Base-by-base conservation (phyloP, 139 green algal genomes). In the Monoraphidium neglectum region DNA sequence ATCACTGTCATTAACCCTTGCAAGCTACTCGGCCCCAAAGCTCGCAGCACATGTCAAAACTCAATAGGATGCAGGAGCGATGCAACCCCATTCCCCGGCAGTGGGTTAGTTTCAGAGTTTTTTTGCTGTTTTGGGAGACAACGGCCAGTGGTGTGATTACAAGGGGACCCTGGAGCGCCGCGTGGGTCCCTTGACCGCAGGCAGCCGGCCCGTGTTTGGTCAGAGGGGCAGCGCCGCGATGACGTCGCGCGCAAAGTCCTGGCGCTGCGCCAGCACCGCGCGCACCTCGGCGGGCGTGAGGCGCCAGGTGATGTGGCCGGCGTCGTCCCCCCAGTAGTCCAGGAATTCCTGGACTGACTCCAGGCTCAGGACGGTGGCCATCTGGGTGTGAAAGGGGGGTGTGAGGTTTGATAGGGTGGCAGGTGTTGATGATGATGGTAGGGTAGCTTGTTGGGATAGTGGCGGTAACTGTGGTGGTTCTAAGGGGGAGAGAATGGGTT, bases 331-430 rank as follows among this genome's bases (percentile, higher is more conserved):
- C 91, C 92, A 97, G 78, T 94, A 94, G 40, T 98, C 94, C 23
- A 90, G 56, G 30, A 97, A 85, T 84, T 99, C 95, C 2, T 83
- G 75, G 21, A 92, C 83, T 21, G 79, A 84, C 82, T 99, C 94
- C 40, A 98, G 80, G 46, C 90, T 92, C 40, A 99, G 85, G 63
- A 99, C 66, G 5, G 90, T 94, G 18, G 92, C 92, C 79, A 96
- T 95, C 86, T 98, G 93, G 59, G 47, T n/a, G 16, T n/a, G n/a
- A n/a, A n/a, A n/a, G n/a, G n/a, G n/a, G n/a, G n/a, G n/a, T n/a
- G n/a, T n/a, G n/a, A n/a, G n/a, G n/a, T n/a, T n/a, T n/a, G n/a
- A n/a, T n/a, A n/a, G n/a, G n/a, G n/a, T n/a, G n/a, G n/a, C n/a
- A n/a, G n/a, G n/a, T n/a, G n/a, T n/a, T n/a, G n/a, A n/a, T n/a